Evolutionary conservation across 768 basidiomycete genomes (phyloP).

Genomic region (Xanthoconium stramineum): DNA sequence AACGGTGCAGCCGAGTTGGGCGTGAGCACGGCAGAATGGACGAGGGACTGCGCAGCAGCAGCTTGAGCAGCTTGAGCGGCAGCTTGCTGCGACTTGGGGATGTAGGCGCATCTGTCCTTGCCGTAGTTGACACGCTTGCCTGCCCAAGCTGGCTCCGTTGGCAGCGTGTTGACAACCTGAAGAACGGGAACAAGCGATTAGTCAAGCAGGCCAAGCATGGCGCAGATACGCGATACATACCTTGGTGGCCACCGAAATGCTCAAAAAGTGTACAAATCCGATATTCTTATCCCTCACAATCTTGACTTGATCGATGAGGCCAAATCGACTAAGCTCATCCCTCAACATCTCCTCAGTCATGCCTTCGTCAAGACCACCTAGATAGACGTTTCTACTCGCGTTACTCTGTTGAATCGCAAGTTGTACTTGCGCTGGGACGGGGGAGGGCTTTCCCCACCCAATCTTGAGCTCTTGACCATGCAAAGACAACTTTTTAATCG

Average conservation of each 20-base stretch:
- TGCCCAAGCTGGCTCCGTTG: conserved; percentile 89
- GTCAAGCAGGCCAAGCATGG: background rate
- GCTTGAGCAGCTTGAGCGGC: conserved; percentile 85
- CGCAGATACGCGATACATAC: conserved; percentile 38
- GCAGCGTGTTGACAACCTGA: conserved; percentile 90
- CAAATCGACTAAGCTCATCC: conserved; percentile 89
- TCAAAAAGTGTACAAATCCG: conserved; percentile 97
- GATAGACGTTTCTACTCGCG: conserved; percentile 93
- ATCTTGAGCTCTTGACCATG: conserved; percentile 98
- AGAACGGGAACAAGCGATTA: background rate
- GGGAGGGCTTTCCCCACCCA: conserved; percentile 95
- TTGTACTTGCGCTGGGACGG: conserved; percentile 81
- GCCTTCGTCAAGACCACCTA: conserved; percentile 87
- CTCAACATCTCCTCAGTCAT: conserved; percentile 90
- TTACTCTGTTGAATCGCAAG: conserved; percentile 89
- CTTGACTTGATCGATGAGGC: conserved; percentile 98
- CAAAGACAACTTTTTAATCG: conserved; percentile 87
- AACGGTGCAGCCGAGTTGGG: conserved; percentile 31
- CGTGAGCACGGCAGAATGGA: conserved; percentile 45
- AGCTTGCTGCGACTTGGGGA: conserved; percentile 92
- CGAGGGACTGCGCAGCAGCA: conserved; percentile 73
- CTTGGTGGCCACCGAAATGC: conserved; percentile 93
- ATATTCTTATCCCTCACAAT: conserved; percentile 99
- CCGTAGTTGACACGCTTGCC: conserved; percentile 98
- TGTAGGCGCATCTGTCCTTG: conserved; percentile 97